Conservation (phyloP, 345 rosid species). For the Murraya paniculata region DNA sequence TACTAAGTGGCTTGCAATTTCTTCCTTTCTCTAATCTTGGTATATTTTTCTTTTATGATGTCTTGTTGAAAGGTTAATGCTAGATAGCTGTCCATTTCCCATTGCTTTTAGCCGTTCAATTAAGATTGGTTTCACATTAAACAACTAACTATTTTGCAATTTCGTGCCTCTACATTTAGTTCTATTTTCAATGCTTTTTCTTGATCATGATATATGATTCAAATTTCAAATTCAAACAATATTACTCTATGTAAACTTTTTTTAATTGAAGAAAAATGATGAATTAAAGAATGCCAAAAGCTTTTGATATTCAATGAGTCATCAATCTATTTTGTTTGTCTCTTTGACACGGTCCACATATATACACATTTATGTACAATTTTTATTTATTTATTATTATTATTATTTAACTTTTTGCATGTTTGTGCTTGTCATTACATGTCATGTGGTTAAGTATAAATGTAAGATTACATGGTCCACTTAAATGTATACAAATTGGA, state of each 20-base stretch:
- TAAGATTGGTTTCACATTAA: neutral
- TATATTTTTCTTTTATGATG: neutral
- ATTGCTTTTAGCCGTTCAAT: neutral
- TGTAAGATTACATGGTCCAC: slow-evolving; percentile 20
- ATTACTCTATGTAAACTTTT: neutral
- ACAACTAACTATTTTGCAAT: neutral
- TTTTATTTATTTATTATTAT: neutral
- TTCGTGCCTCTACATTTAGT: neutral
- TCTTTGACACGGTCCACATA: slow-evolving; percentile 13
- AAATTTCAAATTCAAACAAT: slow-evolving; percentile 5
- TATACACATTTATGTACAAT: neutral
- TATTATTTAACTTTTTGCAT: neutral
- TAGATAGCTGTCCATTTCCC: neutral
- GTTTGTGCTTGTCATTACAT: slow-evolving; percentile 27
- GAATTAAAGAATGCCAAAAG: neutral
- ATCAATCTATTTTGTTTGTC: slow-evolving; percentile 1
- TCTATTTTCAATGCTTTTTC: neutral
- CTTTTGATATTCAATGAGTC: neutral
- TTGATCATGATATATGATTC: neutral
- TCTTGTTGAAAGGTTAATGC: slow-evolving; percentile 9
- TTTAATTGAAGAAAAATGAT: neutral
- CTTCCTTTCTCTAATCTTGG: neutral
- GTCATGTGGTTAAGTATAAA: slow-evolving; percentile 9
- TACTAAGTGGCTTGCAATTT: neutral
- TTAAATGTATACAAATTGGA: slow-evolving; percentile 16